These are phyloP conservation scores for Blastocystis sp. DNA, from an alignment of 352 stramenopile species.

Conservation along the genomic window DNA sequence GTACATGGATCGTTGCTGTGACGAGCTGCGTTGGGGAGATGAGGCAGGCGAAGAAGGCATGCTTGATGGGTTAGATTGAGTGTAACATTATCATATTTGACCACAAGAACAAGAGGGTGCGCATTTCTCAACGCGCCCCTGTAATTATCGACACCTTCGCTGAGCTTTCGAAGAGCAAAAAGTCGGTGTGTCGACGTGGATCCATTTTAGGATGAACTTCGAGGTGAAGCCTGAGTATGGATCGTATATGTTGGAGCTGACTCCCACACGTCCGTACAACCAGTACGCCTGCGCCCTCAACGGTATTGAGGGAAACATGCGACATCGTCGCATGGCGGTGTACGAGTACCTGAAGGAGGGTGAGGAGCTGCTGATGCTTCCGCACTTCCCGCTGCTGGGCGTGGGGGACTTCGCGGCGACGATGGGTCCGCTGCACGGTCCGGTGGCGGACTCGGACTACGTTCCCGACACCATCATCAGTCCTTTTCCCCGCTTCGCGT, in stretches of 20 bases:
- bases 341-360: slow-evolving; percentile 79
- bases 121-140: slow-evolving; percentile 67
- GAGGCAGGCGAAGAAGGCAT: slow-evolving; percentile 69
- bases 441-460: slow-evolving; percentile 83
- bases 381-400: slow-evolving; percentile 87
- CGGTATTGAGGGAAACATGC: slow-evolving; percentile 93
- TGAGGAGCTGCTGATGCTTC: slow-evolving; percentile 89
- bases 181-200: slow-evolving; percentile 8
- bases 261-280: slow-evolving; percentile 80
- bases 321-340: slow-evolving; percentile 81
- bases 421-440: slow-evolving; percentile 62
- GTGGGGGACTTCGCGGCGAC: slow-evolving; percentile 73
- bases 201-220: slow-evolving; percentile 56
- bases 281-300: slow-evolving; percentile 83
- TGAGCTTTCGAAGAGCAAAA: slow-evolving; percentile 9
- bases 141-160: slow-evolving; percentile 46
- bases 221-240: slow-evolving; percentile 86
- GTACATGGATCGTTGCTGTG: slow-evolving; percentile 60
- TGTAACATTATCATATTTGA: slow-evolving; percentile 59
- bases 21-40: slow-evolving; percentile 84
- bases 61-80: slow-evolving; percentile 45
- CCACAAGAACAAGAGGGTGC: slow-evolving; percentile 63
- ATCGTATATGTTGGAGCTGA: slow-evolving; percentile 97
- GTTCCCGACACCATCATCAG: slow-evolving; percentile 94
- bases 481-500: slow-evolving; percentile 87